These are phyloP conservation scores for Cladobotryum mycophilum DNA, from an alignment of 2,329 filamentous ascomycete genomes.

Conservation along the genomic window DNA sequence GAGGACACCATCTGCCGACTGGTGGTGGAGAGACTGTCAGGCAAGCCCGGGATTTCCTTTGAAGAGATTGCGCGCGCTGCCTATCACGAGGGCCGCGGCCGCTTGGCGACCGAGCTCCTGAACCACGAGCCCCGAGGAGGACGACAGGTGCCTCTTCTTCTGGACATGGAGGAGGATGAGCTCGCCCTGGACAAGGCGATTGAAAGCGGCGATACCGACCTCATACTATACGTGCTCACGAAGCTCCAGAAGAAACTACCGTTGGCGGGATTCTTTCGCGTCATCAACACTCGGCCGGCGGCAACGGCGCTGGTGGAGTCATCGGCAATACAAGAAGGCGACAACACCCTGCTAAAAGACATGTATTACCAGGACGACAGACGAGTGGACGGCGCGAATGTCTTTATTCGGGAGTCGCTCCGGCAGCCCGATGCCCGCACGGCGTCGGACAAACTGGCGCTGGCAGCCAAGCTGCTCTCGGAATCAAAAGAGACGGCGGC, in stretches of 20 bases:
- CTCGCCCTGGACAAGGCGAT: conserved; percentile 94
- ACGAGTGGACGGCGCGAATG: conserved; percentile 76
- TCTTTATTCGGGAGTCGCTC: conserved; percentile 81
- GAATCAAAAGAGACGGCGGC: conserved; percentile 76
- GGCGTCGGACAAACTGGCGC: conserved; percentile 77
- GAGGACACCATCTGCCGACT: conserved; percentile 82
- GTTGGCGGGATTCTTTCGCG: conserved; percentile 84
- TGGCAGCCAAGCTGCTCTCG: conserved; percentile 73
- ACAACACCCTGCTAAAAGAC: conserved; percentile 84
- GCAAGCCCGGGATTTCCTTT: conserved; percentile 90
- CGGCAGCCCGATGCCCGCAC: conserved; percentile 62
- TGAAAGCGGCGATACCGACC: conserved; percentile 88
- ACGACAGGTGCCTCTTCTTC: conserved; percentile 87
- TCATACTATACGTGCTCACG: conserved; percentile 83
- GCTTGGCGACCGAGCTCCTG: conserved; percentile 83
- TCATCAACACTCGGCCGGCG: conserved; percentile 76
- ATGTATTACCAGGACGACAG: conserved; percentile 97
- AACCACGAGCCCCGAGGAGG: conserved; percentile 92
- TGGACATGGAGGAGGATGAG: conserved; percentile 94
- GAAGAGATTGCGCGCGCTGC: conserved; percentile 89
- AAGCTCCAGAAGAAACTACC: conserved; percentile 87
- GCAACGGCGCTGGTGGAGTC: conserved; percentile 88
- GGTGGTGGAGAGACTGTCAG: conserved; percentile 79
- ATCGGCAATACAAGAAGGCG: conserved; percentile 59
- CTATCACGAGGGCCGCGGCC: conserved; percentile 84